Evolutionary conservation across 306 rosid genomes (phyloP), one percentile per base, ranked within the genome.

Genomic region (Prunus campanulata): DNA sequence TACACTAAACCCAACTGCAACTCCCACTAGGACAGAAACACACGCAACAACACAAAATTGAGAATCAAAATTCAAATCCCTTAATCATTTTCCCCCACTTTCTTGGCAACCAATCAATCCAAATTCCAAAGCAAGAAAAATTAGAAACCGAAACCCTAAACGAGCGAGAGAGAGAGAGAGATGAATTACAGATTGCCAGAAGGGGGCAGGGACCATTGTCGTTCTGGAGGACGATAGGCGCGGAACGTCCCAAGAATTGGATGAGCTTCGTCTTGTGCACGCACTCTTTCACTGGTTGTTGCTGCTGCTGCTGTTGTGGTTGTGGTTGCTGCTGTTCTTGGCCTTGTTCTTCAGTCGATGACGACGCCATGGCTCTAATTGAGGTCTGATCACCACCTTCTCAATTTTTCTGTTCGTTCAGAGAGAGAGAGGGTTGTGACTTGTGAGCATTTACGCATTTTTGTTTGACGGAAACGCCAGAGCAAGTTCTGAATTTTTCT

Each of bases 171-270:
- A 81, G 46, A 76, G 15, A 72, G 65, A 15, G 19, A 81, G 67
- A 54, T 81, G 74, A 79, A 80, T 81, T 80, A 96, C 99, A 96
- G 72, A 96, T 96, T 67, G 99, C 98, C 84, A 96, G 99, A 63
- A 96, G 99, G 54, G 99, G 99, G 54, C 99, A 96, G 30, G 99
- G 99, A 76, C 99, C 99, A 87, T 96, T 96, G 84, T 96, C 99
- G 84, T 96, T 96, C 74, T 96, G 99, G 61, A 96, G 94, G 44
- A 96, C 85, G 87, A 96, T 87, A 20, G 99, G 99, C 44, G 90
- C 84, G 30, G 96, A 84, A 71, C 99, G 98, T 14, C 98, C 98
- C 0, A 96, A 87, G 78, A 96, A 96, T 68, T 93, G 94, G 82
- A 96, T 84, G 71, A 89, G 72, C 80, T 96, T 96, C 74, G 99